phyloP scores from a whole-genome alignment of 192 early-diverging fungal genomes.

The Allomyces macrogynus region DNA sequence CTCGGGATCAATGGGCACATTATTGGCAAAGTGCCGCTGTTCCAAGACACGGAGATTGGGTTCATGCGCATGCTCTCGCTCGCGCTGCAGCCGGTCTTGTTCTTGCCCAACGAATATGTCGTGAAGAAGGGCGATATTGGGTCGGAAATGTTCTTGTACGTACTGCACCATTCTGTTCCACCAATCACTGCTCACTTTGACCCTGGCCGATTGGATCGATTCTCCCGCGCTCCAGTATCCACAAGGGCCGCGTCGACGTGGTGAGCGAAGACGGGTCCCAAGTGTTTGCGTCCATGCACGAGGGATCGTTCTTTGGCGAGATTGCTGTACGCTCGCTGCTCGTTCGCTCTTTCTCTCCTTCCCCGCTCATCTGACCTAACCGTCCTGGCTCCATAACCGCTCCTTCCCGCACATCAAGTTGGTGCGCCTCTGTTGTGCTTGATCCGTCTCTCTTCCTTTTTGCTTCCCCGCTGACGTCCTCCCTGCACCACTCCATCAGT shows the following conservation, averaged over 20 bases:
- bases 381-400: no score
- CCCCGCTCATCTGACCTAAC: no score
- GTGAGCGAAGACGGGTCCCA: background rate
- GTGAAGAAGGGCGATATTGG: background rate
- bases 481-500: background rate
- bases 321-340: background rate
- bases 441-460: no score
- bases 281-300: background rate
- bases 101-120: background rate
- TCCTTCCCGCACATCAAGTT: no score
- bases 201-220: no score
- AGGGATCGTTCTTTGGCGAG: background rate
- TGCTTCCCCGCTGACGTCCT: no score
- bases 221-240: background rate
- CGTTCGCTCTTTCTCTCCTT: no score
- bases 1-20: conserved; percentile 1
- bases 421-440: no score
- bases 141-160: background rate
- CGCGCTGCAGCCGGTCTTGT: background rate
- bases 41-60: background rate
- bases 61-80: conserved; percentile 1
- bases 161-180: no score
- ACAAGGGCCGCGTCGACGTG: background rate
- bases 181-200: no score
- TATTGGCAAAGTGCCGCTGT: background rate